Percentiles rank a stretch among this genome's conserved stretches.
These are phyloP conservation scores for Dictyostelium purpureum DNA, from an alignment of 78 protist species.

Conservation along the genomic window DNA sequence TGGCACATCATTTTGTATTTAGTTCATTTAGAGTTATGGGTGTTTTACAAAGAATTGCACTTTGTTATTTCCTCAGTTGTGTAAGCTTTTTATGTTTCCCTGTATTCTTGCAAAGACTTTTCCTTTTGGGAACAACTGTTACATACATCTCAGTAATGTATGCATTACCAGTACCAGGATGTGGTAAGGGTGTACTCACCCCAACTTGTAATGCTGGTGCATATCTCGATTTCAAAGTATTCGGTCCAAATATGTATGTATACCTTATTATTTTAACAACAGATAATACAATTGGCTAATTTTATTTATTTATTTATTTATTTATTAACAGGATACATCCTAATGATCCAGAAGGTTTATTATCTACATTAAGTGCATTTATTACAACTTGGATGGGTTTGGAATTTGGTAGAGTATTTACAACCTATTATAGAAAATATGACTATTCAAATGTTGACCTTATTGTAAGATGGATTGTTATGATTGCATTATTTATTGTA, in stretches of 20 bases:
- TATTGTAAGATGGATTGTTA: conserved; percentile 1
- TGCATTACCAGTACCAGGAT: conserved; percentile 43
- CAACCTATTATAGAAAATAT: background rate
- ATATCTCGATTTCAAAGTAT: conserved; percentile 40
- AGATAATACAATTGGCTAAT: background rate
- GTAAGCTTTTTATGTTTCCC: conserved; percentile 46
- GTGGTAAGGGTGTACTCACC: conserved; percentile 38
- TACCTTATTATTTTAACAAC: background rate
- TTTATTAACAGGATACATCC: conserved; percentile 17
- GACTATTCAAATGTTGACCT: background rate
- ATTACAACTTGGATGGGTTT: conserved; percentile 70
- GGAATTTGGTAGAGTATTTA: conserved; percentile 55
- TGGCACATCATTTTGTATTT: conserved; percentile 51
- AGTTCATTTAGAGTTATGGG: conserved; percentile 66
- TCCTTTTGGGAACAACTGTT: background rate
- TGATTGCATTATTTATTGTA: background rate
- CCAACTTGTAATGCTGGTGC: conserved; percentile 66
- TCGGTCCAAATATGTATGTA: conserved; percentile 50
- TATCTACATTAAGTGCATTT: conserved; percentile 41
- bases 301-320: background rate
- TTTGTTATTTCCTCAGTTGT: conserved; percentile 62
- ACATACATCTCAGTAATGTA: conserved; percentile 43
- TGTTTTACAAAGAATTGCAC: conserved; percentile 69
- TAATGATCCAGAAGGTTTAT: conserved; percentile 74
- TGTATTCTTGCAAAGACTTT: conserved; percentile 31